These are phyloP conservation scores for Colletotrichum camelliae DNA, from an alignment of 2,329 filamentous ascomycete genomes.

Conservation along the genomic window DNA sequence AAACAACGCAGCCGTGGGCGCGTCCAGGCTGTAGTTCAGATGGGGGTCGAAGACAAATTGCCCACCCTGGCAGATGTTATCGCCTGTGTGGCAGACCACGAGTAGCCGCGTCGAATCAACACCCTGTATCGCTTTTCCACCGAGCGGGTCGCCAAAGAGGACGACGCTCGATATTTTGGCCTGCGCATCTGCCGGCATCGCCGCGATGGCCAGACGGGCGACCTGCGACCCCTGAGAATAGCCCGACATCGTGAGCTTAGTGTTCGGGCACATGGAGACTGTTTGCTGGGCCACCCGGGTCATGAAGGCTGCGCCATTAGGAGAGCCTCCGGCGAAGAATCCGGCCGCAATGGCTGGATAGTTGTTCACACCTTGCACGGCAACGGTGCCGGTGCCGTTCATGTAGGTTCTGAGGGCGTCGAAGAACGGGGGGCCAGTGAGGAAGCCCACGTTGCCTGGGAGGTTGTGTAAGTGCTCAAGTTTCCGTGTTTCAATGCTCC, in stretches of 20 bases:
- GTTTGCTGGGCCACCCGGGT: slow-evolving; percentile 36
- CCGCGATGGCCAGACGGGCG: slow-evolving; percentile 29
- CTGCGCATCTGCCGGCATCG: slow-evolving; percentile 23
- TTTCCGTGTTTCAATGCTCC: neutral
- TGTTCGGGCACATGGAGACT: slow-evolving; percentile 28
- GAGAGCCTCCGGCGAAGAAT: slow-evolving; percentile 12
- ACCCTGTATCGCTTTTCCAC: slow-evolving; percentile 26
- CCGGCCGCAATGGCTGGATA: neutral
- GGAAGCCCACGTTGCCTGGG: slow-evolving; percentile 32
- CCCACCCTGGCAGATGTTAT: slow-evolving; percentile 32
- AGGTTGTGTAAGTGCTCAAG: neutral
- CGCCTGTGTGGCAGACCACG: slow-evolving; percentile 30
- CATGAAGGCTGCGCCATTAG: slow-evolving; percentile 29
- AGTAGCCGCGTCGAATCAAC: slow-evolving; percentile 25
- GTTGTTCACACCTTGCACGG: slow-evolving; percentile 32
- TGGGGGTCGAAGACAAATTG: slow-evolving; percentile 9
- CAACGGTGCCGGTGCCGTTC: slow-evolving; percentile 23
- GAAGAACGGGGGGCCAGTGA: slow-evolving; percentile 32
- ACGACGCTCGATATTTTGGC: slow-evolving; percentile 31
- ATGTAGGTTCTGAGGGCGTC: slow-evolving; percentile 25
- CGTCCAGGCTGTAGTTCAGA: slow-evolving; percentile 21
- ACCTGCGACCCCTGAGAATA: slow-evolving; percentile 34
- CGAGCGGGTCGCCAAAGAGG: slow-evolving; percentile 33
- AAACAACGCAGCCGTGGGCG: slow-evolving; percentile 23
- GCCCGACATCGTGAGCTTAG: slow-evolving; percentile 30